phyloP scores from a whole-genome alignment of 192 early-diverging fungal genomes.

The Dispira simplex region DNA sequence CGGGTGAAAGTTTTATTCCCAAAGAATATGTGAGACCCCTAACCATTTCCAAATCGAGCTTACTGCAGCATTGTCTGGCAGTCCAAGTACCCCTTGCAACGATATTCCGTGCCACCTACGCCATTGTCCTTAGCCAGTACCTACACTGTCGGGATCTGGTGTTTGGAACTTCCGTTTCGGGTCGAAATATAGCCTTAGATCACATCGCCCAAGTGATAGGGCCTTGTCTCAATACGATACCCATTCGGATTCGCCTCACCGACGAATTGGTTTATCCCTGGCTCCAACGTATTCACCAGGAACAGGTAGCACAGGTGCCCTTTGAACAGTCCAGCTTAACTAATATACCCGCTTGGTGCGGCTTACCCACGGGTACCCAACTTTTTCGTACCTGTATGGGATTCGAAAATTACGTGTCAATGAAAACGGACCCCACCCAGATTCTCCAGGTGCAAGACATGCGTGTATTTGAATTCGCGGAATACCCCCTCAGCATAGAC shows the following conservation, averaged over 20 bases:
- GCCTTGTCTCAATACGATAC: constrained; percentile 7
- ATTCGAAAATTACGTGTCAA: not conserved
- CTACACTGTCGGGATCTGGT: not conserved
- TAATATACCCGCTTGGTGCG: not conserved
- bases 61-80: not conserved
- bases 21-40: not conserved
- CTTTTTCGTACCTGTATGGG: not conserved
- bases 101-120: constrained; percentile 3
- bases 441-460: not conserved
- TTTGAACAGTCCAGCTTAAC: not conserved
- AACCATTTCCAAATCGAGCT: not conserved
- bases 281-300: constrained; percentile 1
- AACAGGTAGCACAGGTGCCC: not conserved
- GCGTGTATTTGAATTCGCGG: not conserved
- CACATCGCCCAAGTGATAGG: not conserved
- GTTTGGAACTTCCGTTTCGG: constrained; percentile 1
- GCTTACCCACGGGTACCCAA: not conserved
- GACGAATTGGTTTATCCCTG: not conserved
- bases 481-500: not conserved
- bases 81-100: not conserved
- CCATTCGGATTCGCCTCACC: not conserved
- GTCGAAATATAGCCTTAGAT: not conserved
- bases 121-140: not conserved
- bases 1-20: too few species aligned
- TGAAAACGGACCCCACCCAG: not conserved